These are phyloP conservation scores for Aureobasidium sp. DNA, from an alignment of 2,329 filamentous ascomycete species.

Conservation along the genomic window DNA sequence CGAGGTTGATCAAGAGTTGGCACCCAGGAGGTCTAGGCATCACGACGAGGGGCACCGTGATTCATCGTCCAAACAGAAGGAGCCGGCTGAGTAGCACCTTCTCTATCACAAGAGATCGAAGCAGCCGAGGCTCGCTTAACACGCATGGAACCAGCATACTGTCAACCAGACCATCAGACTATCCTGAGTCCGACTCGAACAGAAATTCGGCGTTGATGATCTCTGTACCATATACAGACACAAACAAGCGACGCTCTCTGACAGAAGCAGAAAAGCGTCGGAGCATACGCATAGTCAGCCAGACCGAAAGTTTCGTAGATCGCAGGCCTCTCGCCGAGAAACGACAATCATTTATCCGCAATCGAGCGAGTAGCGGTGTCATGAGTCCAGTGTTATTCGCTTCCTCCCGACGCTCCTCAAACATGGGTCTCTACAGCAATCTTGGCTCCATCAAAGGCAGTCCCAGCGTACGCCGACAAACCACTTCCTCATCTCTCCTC, in stretches of 20 bases:
- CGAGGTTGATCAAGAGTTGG: slow-evolving; percentile 19
- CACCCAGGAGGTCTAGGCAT: not conserved
- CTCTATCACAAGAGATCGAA: slow-evolving; percentile 21
- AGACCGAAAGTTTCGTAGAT: slow-evolving; percentile 30
- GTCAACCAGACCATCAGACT: slow-evolving; percentile 31
- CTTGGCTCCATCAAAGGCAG: not conserved
- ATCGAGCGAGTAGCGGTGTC: slow-evolving; percentile 30
- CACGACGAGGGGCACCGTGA: slow-evolving; percentile 18
- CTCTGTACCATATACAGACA: not conserved
- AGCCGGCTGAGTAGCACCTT: slow-evolving; percentile 19
- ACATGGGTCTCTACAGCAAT: not conserved
- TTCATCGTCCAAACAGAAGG: slow-evolving; percentile 21
- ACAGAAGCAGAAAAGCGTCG: slow-evolving; percentile 27
- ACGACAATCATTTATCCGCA: slow-evolving; percentile 34
- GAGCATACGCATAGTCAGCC: slow-evolving; percentile 32
- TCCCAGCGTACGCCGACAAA: slow-evolving; percentile 5
- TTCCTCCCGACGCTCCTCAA: slow-evolving; percentile 16
- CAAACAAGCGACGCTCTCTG: slow-evolving; percentile 15
- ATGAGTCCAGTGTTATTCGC: slow-evolving; percentile 31
- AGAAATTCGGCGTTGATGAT: slow-evolving; percentile 19
- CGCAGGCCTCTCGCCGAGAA: slow-evolving; percentile 31
- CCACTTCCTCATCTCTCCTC: slow-evolving; percentile 23
- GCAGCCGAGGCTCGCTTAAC: slow-evolving; percentile 30
- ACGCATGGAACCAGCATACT: slow-evolving; percentile 32
- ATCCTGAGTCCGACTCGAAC: slow-evolving; percentile 26